phyloP scores from a whole-genome alignment of 768 basidiomycete genomes.

The Amanita muscaria region DNA sequence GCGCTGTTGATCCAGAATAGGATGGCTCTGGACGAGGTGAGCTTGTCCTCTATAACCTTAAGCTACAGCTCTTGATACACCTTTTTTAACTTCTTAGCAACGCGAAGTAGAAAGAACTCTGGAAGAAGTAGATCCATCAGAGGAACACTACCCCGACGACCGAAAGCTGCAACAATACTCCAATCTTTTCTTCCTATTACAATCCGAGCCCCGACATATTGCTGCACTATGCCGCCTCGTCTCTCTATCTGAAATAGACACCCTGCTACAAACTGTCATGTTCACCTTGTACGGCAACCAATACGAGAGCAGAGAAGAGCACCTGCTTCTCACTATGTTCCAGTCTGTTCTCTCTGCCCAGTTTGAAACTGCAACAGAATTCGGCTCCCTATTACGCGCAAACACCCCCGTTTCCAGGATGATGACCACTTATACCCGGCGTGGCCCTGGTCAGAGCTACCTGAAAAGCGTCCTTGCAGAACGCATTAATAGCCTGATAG shows the following conservation, averaged over 20 bases:
- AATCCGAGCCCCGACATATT: conserved; percentile 95
- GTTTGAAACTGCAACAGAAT: conserved; percentile 98
- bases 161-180: conserved; percentile 92
- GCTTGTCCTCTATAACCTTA: conserved; percentile 18
- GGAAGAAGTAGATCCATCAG: conserved; percentile 90
- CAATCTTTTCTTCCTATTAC: conserved; percentile 97
- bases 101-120: conserved; percentile 91
- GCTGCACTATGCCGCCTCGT: conserved; percentile 95
- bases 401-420: conserved; percentile 99
- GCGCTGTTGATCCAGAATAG: conserved; percentile 97
- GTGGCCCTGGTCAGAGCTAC: conserved; percentile 97
- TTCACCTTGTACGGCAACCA: conserved; percentile 99
- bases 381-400: conserved; percentile 95
- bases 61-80: conserved; percentile 3
- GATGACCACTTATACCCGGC: conserved; percentile 99
- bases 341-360: conserved; percentile 97
- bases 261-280: conserved; percentile 99
- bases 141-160: conserved; percentile 91
- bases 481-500: conserved; percentile 96
- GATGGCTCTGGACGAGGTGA: conserved; percentile 91
- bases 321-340: conserved; percentile 98
- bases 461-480: conserved; percentile 96
- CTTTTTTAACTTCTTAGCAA: conserved; percentile 46
- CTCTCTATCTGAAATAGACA: conserved; percentile 94
- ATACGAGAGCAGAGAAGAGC: conserved; percentile 97